These are phyloP conservation scores for Debaryomyces castellii DNA, from an alignment of 805 yeast species.

Conservation along the genomic window DNA sequence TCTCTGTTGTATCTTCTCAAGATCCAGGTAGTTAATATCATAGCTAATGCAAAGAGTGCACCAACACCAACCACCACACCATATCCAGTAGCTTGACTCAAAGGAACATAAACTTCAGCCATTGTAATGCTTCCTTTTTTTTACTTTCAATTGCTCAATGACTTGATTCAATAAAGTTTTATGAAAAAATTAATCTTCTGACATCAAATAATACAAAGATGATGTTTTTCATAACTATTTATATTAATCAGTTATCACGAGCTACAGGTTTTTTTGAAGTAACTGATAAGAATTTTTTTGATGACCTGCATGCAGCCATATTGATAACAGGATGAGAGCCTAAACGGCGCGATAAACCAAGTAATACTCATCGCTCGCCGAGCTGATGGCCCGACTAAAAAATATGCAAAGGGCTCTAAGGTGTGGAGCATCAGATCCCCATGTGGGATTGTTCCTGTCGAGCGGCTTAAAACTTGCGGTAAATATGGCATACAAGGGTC, in stretches of 20 bases:
- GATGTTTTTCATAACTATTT: too few species aligned
- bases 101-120: constrained; percentile 20
- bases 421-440: too few species aligned
- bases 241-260: background rate
- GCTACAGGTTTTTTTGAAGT: background rate
- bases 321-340: background rate
- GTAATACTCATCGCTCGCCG: background rate
- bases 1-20: constrained; percentile 80
- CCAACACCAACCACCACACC: constrained; percentile 91
- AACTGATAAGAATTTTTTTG: background rate
- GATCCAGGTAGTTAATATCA: constrained; percentile 72
- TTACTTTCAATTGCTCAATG: too few species aligned
- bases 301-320: background rate
- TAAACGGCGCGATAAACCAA: background rate
- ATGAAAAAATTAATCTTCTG: too few species aligned
- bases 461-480: background rate
- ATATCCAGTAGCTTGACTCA: constrained; percentile 81
- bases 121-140: too few species aligned
- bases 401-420: too few species aligned
- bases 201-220: too few species aligned
- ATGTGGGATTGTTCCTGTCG: background rate
- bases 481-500: background rate
- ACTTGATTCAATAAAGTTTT: too few species aligned
- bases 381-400: background rate
- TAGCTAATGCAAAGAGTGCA: constrained; percentile 69